Percentiles rank a stretch among this genome's conserved stretches.
These are phyloP conservation scores for Fusarium ramigenum DNA, from an alignment of 2,329 filamentous ascomycete genomes.

Conservation along the genomic window DNA sequence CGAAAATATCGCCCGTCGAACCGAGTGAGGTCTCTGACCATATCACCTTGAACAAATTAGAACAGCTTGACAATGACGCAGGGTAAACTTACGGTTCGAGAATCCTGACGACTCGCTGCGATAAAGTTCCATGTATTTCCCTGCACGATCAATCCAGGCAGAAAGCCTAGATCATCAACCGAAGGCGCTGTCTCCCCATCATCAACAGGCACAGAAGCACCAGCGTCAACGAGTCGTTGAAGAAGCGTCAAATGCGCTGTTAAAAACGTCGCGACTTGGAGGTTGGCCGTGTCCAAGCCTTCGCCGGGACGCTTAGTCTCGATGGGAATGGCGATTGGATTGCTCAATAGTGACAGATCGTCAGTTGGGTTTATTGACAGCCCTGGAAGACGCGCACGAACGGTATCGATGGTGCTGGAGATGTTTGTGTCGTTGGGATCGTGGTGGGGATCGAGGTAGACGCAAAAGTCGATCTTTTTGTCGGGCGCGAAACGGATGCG, in stretches of 20 bases:
- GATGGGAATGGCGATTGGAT: slow-evolving; percentile 11
- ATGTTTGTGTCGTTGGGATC: neutral
- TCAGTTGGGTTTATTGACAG: neutral
- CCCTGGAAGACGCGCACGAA: neutral
- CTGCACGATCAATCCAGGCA: slow-evolving; percentile 14
- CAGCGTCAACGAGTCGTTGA: neutral
- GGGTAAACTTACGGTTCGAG: neutral
- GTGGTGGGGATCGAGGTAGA: neutral
- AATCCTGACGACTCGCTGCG: neutral
- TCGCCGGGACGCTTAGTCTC: slow-evolving; percentile 12
- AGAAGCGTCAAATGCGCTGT: neutral
- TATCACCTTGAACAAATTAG: neutral
- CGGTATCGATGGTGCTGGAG: neutral
- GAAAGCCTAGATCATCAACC: neutral
- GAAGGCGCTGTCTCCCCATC: neutral
- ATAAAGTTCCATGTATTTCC: neutral
- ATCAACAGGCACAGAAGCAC: neutral
- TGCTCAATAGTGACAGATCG: neutral
- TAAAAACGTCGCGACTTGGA: slow-evolving; percentile 1
- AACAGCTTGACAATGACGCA: accelerated
- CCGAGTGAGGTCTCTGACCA: neutral
- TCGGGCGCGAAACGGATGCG: neutral
- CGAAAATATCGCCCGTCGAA: neutral
- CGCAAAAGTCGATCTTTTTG: slow-evolving; percentile 23
- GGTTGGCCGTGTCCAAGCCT: neutral